Conservation (phyloP, 1,284 basidiomycete species). For the Apiotrichum domesticum region DNA sequence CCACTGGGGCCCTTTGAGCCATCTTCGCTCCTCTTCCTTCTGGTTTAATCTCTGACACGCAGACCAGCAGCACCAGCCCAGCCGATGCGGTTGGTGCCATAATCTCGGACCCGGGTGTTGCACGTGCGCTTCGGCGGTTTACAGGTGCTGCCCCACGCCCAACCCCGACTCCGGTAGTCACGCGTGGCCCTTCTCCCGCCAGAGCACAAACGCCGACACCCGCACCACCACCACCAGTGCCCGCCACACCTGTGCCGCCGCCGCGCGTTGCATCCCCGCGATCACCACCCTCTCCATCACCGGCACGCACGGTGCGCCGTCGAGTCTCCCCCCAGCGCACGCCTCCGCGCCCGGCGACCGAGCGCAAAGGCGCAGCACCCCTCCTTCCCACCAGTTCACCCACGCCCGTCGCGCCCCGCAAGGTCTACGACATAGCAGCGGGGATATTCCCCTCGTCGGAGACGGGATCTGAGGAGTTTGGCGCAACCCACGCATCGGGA, state of each 20-base stretch:
- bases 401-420: slow-evolving; percentile 4
- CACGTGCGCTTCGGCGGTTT: slow-evolving; percentile 10
- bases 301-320: no score
- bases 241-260: no score
- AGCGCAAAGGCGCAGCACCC: not conserved
- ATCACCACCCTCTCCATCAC: no score
- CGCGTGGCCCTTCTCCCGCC: not conserved
- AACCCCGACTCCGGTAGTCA: slow-evolving; percentile 4
- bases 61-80: not conserved
- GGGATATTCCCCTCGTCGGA: slow-evolving; percentile 6
- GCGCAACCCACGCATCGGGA: not conserved
- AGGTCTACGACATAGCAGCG: slow-evolving; percentile 5
- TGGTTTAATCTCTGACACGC: slow-evolving; percentile 1
- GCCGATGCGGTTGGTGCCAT: slow-evolving; percentile 12
- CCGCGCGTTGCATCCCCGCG: no score
- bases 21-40: no score
- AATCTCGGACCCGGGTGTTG: slow-evolving; percentile 11
- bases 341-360: not conserved
- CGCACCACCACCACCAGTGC: no score
- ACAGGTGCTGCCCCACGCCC: slow-evolving; percentile 7
- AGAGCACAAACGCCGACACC: no score
- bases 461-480: not conserved
- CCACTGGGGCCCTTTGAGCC: no score
- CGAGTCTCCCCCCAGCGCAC: not conserved
- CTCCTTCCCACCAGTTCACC: slow-evolving; percentile 13